Base-by-base conservation (phyloP, 495 filamentous ascomycete species). In the Pseudoneurospora amorphoporcata region DNA sequence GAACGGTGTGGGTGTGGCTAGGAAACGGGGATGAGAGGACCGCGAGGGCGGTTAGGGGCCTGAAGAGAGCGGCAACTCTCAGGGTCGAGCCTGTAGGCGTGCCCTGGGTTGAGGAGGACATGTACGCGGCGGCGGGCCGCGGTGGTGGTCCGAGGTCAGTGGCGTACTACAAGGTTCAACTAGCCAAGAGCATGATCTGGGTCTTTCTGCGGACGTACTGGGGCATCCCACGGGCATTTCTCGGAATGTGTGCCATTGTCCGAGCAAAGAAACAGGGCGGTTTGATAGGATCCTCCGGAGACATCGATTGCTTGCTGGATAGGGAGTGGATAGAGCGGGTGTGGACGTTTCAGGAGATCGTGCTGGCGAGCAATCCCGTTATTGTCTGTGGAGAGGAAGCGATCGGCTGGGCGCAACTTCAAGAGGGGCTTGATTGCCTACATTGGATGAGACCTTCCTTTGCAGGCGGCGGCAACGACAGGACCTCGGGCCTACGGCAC, bases 341-440 rank as follows among this genome's bases (percentile, higher is more conserved):
- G 17, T 71, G 70, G 45, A 71, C 70, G 8, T 71, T 71, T 29
- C 70, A 71, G 45, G 70, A 71, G 8, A 17, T 71, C 12, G 38
- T 71, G 16, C 45, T 71, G n/a, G 70, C 70, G 4, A 19, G 43
- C 2, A 69, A 71, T 42, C 70, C 45, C 32, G 14, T 71, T 14
- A 9, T 71, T 40, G 32, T 71, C 17, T 68, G 70, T 68, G 70
- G 70, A n/a, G 39, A 68, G 16, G n/a, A 68, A 12, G 17, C 32
- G 2, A 37, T 71, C 17, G 1, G 29, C 35, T 71, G 70, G 70
- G 43, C 53, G 23, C 53, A 61, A 32, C 12, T 61, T 7, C 53
- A 61, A 32, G 10, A 8, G 1, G 53, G 53, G 16, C 53, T 61
- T 8, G 53, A 61, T 23, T 61, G 53, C 29, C 53, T 61, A 2